These are phyloP conservation scores for Coelastrella sp. DNA, from an alignment of 139 green algal genomes.

Conservation along the genomic window DNA sequence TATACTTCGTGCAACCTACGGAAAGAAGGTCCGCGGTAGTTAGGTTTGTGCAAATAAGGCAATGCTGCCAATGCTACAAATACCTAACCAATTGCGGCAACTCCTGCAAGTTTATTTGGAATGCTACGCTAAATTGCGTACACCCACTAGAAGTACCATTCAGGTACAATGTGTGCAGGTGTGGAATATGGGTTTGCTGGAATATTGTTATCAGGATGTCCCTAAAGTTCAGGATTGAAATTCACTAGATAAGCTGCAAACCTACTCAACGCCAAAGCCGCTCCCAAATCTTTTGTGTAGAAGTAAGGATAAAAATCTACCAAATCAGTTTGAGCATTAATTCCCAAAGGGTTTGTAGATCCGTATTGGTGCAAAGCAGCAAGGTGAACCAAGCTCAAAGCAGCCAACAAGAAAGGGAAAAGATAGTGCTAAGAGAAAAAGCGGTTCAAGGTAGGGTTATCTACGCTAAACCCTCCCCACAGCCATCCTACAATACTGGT, in stretches of 20 bases:
- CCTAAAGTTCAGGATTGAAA: conserved; percentile 72
- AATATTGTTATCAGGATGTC: conserved; percentile 76
- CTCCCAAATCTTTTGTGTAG: conserved; percentile 72
- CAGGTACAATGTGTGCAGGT: conserved; percentile 77
- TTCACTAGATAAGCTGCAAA: conserved; percentile 64
- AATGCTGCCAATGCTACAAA: conserved; percentile 75
- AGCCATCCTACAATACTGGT: conserved; percentile 68
- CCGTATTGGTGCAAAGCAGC: conserved; percentile 73
- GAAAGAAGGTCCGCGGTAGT: conserved; percentile 72
- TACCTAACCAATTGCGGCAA: conserved; percentile 75
- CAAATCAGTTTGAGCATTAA: conserved; percentile 65
- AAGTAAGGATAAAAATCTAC: conserved; percentile 74
- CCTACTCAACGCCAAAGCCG: conserved; percentile 64
- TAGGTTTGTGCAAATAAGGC: conserved; percentile 68
- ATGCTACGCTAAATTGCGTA: conserved; percentile 81
- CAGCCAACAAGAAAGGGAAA: conserved; percentile 73
- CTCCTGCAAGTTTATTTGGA: conserved; percentile 79
- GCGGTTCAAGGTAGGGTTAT: conserved; percentile 73
- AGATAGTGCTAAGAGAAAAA: conserved; percentile 75
- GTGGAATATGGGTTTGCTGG: conserved; percentile 77
- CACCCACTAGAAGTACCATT: conserved; percentile 82
- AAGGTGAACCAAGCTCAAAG: conserved; percentile 62
- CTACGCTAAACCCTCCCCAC: conserved; percentile 71
- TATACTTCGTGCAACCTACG: conserved; percentile 69
- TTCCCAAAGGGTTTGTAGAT: conserved; percentile 71